Evolutionary conservation across 768 basidiomycete genomes (phyloP), one percentile per base, ranked within the genome.

Genomic region (Cystobasidium onofrii): DNA sequence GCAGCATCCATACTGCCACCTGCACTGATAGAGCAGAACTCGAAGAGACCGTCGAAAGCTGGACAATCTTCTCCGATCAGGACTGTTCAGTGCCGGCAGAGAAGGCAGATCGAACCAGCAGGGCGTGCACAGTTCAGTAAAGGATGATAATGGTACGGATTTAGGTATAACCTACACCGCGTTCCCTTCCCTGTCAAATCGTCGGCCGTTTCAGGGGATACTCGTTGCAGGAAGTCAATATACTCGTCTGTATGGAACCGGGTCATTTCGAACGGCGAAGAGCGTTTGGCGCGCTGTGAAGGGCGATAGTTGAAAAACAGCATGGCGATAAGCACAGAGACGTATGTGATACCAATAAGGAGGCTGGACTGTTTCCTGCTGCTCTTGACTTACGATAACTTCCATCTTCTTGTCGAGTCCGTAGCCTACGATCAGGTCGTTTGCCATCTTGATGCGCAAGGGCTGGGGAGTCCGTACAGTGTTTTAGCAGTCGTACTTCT

Each of bases 171-270:
- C 89, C 76, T 77, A 94, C 94, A 98, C 81, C 92, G 84, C 46
- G 88, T 88, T 7, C 92, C 91, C 70, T 89, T 86, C 76, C 87
- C 90, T 0, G 91, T 92, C 78, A 96, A 81, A 70, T 91, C 88
- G 77, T 91, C 90, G 0, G 86, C 88, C 2, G 90, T 95, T 81
- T 99, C 96, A 0, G 94, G 94, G 0, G 89, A 91, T 31, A 98
- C 94, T 61, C 87, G 86, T 67, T 87, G 85, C 55, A 99, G 83
- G 78, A 98, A 95, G 78, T 98, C 88, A 73, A 99, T 86, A 82
- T 96, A 99, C 85, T 99, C 96, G 83, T 99, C 96, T 25, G 95
- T 92, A 81, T 99, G 96, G 82, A 98, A 99, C 13, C 88, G 83
- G n/a, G 90, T 89, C 90, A 99, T 90, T 27, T 86, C 85, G 78